phyloP scores from a whole-genome alignment of 2,329 filamentous ascomycete genomes.

The Epichloe aotearoae region DNA sequence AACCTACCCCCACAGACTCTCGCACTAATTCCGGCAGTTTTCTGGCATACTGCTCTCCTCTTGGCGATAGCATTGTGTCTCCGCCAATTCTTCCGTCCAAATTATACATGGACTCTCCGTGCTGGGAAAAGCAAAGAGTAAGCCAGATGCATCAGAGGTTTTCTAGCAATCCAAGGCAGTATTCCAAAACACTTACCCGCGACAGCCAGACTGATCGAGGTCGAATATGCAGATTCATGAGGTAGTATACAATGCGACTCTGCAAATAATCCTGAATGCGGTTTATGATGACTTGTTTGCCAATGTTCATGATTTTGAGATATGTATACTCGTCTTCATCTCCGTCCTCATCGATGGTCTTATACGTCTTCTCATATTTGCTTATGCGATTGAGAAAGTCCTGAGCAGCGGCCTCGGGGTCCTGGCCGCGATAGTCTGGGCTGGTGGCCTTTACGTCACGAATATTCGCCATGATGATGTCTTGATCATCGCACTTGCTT shows the following conservation, averaged over 20 bases:
- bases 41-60: constrained; percentile 76
- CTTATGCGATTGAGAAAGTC: constrained; percentile 91
- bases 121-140: constrained; percentile 33
- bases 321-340: constrained; percentile 85
- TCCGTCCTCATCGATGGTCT: constrained; percentile 69
- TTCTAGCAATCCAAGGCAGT: neutral
- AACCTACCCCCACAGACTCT: constrained; percentile 69
- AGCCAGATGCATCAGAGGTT: neutral
- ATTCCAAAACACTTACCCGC: constrained; percentile 43
- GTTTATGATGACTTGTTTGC: constrained; percentile 95
- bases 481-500: constrained; percentile 91
- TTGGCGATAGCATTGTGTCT: constrained; percentile 72
- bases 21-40: constrained; percentile 75
- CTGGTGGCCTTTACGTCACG: constrained; percentile 94
- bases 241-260: constrained; percentile 91
- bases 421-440: constrained; percentile 87
- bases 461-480: constrained; percentile 96
- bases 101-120: constrained; percentile 91
- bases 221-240: constrained; percentile 97
- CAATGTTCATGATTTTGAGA: constrained; percentile 93
- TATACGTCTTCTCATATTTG: constrained; percentile 95
- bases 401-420: constrained; percentile 77
- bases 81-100: constrained; percentile 83
- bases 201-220: constrained; percentile 95
- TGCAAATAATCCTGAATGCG: constrained; percentile 93